These are phyloP conservation scores for Neurospora pannonica DNA, from an alignment of 495 filamentous ascomycete genomes.

Conservation along the genomic window DNA sequence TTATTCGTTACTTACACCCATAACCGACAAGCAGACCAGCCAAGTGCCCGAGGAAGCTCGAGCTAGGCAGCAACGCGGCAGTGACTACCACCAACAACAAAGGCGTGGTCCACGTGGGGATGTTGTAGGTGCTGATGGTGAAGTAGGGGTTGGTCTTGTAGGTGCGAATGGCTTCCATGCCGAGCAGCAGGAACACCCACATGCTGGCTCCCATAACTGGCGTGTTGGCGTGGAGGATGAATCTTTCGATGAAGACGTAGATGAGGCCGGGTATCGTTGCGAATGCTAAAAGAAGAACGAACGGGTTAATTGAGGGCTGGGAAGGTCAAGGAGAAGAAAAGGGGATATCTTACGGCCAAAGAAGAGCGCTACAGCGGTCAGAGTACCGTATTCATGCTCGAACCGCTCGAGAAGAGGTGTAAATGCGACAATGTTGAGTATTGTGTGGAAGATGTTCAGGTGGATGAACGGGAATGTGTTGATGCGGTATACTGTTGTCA, in stretches of 20 bases:
- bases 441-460: constrained; percentile 62
- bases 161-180: constrained; percentile 73
- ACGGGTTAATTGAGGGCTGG: constrained; percentile 5
- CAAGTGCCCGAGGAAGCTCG: constrained; percentile 78
- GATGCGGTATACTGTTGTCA: constrained; percentile 67
- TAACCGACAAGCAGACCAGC: constrained; percentile 77
- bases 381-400: constrained; percentile 87
- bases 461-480: constrained; percentile 93
- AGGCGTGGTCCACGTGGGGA: constrained; percentile 91
- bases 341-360: constrained; percentile 61
- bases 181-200: constrained; percentile 83
- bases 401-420: constrained; percentile 83
- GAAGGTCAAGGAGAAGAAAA: background rate
- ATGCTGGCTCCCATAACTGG: constrained; percentile 73
- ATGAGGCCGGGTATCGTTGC: constrained; percentile 67
- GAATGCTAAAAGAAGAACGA: constrained; percentile 43
- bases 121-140: constrained; percentile 58
- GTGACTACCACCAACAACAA: constrained; percentile 59
- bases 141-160: constrained; percentile 66
- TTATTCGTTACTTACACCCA: constrained; percentile 56
- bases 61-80: constrained; percentile 65
- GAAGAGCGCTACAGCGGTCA: constrained; percentile 73
- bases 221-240: constrained; percentile 53
- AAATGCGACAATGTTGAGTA: constrained; percentile 71
- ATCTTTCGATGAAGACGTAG: constrained; percentile 62